Conservation (phyloP, 371 early-diverging fungal species). For the Syncephalastrum monosporum region DNA sequence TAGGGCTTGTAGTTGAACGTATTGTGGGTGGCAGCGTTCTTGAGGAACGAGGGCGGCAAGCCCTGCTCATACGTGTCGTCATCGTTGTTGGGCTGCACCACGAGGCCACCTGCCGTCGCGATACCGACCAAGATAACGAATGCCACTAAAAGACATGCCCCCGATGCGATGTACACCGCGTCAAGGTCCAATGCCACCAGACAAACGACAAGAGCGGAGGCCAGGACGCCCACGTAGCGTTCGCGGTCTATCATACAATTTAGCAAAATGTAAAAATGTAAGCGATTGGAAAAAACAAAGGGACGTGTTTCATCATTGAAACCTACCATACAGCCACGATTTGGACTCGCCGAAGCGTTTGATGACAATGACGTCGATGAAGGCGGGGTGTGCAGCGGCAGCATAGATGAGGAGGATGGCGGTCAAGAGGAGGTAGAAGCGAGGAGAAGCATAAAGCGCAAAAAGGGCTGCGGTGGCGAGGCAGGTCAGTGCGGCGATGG, state of each 20-base stretch:
- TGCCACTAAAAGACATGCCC: not conserved
- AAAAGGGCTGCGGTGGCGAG: constrained; percentile 3
- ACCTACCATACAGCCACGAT: constrained; percentile 32
- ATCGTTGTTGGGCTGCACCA: constrained; percentile 14
- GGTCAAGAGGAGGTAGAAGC: not conserved
- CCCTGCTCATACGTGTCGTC: constrained; percentile 16
- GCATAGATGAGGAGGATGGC: constrained; percentile 9
- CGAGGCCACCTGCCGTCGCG: not conserved
- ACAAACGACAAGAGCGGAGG: not conserved
- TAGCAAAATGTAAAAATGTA: not conserved
- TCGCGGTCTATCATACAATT: constrained; percentile 4
- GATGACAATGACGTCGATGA: constrained; percentile 29
- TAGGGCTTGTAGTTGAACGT: constrained; percentile 36
- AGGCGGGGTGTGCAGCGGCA: constrained; percentile 20
- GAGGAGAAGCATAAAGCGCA: constrained; percentile 6
- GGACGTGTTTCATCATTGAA: not conserved
- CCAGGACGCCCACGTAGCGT: constrained; percentile 7
- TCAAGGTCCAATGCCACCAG: constrained; percentile 1
- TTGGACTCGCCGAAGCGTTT: constrained; percentile 35
- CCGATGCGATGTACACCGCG: not conserved
- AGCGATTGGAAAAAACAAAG: constrained; percentile 12
- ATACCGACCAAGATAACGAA: not conserved
- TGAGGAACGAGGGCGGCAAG: constrained; percentile 30
- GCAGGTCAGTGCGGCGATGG: constrained; percentile 7
- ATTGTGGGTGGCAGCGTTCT: constrained; percentile 23